Evolutionary conservation across 805 yeast genomes (phyloP), one percentile per base, ranked within the genome.

Genomic region (Deakozyma indianensis): DNA sequence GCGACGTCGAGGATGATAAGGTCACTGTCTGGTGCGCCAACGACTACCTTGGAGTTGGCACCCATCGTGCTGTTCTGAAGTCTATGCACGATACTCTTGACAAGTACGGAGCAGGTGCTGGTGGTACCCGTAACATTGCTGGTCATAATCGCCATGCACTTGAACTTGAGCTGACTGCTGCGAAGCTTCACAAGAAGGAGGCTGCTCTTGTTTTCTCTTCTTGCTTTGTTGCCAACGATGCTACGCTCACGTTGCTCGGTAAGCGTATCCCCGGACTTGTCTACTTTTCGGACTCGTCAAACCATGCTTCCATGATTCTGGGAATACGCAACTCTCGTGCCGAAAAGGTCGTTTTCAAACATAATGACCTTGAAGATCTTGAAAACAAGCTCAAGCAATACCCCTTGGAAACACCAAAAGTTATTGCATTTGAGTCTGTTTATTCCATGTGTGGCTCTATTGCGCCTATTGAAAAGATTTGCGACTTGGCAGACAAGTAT

Each of bases 21-120:
- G 98, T 92, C 48, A 87, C 95, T 44, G 98, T 92, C 48, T 92
- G 99, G 99, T 92, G 99, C 60, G 88, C 98, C 38, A 92, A 92
- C 63, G 99, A 92, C 65, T 92, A 92, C 63, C 71, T 92, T 50
- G 96, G 97, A 11, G 84, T 92, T 92, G 90, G 96, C 44, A 78
- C 77, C 57, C 83, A 90, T 61, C 73, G 73, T 50, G 68, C 72
- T 51, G 90, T 90, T 41, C 67, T 86, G 48, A 66, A 74, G 16
- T 78, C 77, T 46, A 92, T 90, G 90, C 80, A 81, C 55, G 61
- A 69, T 43, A 79, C 94, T 16, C 72, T 92, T 63, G 83, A 82
- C 56, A 78, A 75, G 67, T 92, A 92, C 62, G 99, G 99, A 56
- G 83, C 95, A 3, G 99, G 99, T 56, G 95, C 99, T 5, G 99